Percentiles rank a stretch among this genome's conserved stretches.
Evolutionary conservation across 2,329 filamentous ascomycete genomes (phyloP).

Genomic region (Coniochaeta pulveracea): DNA sequence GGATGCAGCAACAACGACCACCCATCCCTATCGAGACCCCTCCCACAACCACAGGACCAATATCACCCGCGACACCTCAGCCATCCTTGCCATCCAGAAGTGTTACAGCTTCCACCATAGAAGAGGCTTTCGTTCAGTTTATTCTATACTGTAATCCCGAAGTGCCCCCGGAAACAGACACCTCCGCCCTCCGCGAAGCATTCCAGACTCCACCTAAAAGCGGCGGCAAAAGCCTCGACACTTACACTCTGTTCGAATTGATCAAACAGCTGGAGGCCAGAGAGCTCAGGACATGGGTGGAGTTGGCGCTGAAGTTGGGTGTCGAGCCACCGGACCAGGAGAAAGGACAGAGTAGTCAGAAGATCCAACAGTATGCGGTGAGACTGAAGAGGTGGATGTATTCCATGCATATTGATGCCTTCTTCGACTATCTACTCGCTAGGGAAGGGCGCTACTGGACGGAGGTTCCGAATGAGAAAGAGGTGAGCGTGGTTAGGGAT

Average conservation of each 20-base stretch:
- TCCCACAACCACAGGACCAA: constrained; percentile 4
- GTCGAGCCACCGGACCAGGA: constrained; percentile 73
- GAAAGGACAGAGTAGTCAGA: constrained; percentile 82
- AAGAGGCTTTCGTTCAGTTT: constrained; percentile 74
- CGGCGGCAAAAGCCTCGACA: constrained; percentile 76
- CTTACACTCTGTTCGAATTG: constrained; percentile 65
- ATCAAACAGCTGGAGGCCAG: constrained; percentile 68
- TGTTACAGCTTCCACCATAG: constrained; percentile 60
- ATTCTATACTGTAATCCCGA: constrained; percentile 86
- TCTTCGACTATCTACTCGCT: constrained; percentile 79
- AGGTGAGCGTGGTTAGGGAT: constrained; percentile 59
- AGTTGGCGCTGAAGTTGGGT: constrained; percentile 75
- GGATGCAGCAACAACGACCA: no score
- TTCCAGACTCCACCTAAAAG: constrained; percentile 77
- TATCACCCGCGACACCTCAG: constrained; percentile 18
- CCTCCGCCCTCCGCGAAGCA: constrained; percentile 57
- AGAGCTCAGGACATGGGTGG: constrained; percentile 88
- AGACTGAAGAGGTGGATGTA: constrained; percentile 96
- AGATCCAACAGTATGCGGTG: constrained; percentile 90
- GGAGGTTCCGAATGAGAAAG: constrained; percentile 57
- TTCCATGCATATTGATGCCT: constrained; percentile 88
- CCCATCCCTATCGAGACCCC: no score
- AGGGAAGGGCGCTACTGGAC: constrained; percentile 73
- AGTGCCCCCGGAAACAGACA: constrained; percentile 59
- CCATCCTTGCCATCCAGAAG: constrained; percentile 57